Conservation (phyloP, 305 asterid species). For the Fraxinus ornus region DNA sequence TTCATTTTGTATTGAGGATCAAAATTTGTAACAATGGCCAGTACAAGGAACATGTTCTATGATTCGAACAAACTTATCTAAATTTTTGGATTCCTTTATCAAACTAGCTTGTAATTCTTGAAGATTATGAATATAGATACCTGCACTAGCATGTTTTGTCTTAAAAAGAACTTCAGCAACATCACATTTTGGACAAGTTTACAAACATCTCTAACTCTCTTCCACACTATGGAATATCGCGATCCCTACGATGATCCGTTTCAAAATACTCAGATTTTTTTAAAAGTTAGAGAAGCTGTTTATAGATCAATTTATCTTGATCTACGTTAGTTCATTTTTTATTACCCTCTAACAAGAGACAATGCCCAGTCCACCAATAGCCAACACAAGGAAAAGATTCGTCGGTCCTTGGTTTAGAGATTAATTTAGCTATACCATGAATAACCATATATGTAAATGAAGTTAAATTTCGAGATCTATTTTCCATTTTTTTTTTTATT, state of each 20-base stretch:
- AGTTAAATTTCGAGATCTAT: not conserved
- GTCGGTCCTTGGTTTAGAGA: not conserved
- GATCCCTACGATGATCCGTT: not conserved
- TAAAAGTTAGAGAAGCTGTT: too few relatives aligned
- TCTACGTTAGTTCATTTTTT: not conserved
- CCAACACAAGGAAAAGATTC: not conserved
- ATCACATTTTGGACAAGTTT: constrained; percentile 23
- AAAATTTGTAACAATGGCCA: constrained; percentile 29
- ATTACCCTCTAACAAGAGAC: not conserved
- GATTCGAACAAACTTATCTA: not conserved
- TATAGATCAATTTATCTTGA: not conserved
- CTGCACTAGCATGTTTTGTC: not conserved
- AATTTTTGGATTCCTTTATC: constrained; percentile 8
- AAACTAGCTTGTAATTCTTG: constrained; percentile 20
- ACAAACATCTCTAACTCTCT: constrained; percentile 27
- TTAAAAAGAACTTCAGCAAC: constrained; percentile 16
- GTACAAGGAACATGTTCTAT: constrained; percentile 15
- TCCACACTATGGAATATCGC: constrained; percentile 29
- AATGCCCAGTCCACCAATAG: not conserved
- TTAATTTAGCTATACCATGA: not conserved
- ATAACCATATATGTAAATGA: not conserved
- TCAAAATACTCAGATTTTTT: too few relatives aligned
- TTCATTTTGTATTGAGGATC: constrained; percentile 36
- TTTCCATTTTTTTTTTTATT: not conserved
- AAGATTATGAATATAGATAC: constrained; percentile 1